Evolutionary conservation across 345 rosid species (phyloP).

Genomic region (Lepidium africanum): DNA sequence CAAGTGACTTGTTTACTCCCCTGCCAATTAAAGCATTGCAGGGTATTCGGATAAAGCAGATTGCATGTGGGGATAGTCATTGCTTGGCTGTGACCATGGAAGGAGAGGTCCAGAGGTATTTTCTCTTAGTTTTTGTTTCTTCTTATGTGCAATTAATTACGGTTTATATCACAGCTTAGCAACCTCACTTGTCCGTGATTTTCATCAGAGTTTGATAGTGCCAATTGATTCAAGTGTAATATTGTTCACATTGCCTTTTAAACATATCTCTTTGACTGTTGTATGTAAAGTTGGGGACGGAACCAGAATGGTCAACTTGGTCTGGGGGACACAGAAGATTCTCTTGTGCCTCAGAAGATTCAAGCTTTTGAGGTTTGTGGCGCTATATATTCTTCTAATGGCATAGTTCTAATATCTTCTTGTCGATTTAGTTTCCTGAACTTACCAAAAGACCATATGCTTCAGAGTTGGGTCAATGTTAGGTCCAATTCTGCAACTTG

Average conservation of each 20-base stretch:
- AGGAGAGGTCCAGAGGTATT: slow-evolving; percentile 86
- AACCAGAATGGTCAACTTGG: slow-evolving; percentile 99
- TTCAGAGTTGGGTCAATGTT: background rate
- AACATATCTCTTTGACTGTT: background rate
- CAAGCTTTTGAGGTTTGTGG: slow-evolving; percentile 74
- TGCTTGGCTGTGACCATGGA: slow-evolving; percentile 90
- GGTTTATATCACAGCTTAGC: background rate
- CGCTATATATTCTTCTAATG: background rate
- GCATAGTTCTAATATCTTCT: background rate
- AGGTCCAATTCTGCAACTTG: slow-evolving; percentile 12
- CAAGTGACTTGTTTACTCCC: slow-evolving; percentile 88
- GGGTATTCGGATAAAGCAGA: slow-evolving; percentile 76
- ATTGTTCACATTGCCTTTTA: background rate
- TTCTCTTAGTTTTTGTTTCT: background rate
- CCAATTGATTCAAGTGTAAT: background rate
- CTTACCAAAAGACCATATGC: background rate
- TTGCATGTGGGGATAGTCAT: slow-evolving; percentile 99
- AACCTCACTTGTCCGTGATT: background rate
- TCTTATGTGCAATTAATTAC: background rate
- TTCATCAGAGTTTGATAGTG: background rate
- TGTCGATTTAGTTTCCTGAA: slow-evolving; percentile 2
- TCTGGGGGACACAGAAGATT: slow-evolving; percentile 78
- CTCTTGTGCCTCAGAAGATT: slow-evolving; percentile 84
- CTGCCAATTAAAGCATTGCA: slow-evolving; percentile 75
- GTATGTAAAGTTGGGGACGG: slow-evolving; percentile 82